Conservation (phyloP, 169 alveolate species). For the Babesia caballi region DNA sequence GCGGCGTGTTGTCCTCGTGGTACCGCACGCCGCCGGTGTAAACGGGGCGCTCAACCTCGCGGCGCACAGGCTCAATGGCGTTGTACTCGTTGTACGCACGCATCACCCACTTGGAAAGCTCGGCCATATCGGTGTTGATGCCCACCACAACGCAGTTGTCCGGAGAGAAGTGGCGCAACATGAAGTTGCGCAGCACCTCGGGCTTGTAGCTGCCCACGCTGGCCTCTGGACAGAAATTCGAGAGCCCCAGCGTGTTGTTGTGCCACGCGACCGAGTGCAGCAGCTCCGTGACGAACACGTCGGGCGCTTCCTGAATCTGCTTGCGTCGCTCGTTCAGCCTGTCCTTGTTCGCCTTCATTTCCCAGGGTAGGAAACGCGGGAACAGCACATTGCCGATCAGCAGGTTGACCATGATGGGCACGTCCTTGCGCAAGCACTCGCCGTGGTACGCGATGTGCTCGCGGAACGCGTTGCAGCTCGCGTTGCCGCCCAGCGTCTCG, state of each 20-base stretch:
- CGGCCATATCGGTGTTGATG: conserved; percentile 79
- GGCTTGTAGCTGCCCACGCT: conserved; percentile 75
- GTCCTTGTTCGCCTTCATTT: conserved; percentile 74
- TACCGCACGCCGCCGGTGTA: conserved; percentile 87
- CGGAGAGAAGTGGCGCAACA: conserved; percentile 85
- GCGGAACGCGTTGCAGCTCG: conserved; percentile 75
- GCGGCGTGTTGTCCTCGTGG: conserved; percentile 77
- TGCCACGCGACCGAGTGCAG: conserved; percentile 85
- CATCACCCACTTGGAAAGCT: conserved; percentile 80
- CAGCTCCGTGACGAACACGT: conserved; percentile 78
- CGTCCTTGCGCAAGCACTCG: conserved; percentile 78
- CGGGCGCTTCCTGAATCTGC: conserved; percentile 71
- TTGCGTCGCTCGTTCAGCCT: conserved; percentile 63
- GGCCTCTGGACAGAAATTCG: conserved; percentile 67
- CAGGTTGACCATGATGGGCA: conserved; percentile 80
- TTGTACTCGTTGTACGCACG: conserved; percentile 86
- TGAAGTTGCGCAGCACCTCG: conserved; percentile 77
- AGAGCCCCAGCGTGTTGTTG: conserved; percentile 84
- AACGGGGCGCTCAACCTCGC: conserved; percentile 57
- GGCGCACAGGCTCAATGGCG: conserved; percentile 71
- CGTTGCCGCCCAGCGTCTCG: conserved; percentile 84
- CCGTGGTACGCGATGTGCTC: conserved; percentile 78
- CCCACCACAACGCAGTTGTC: conserved; percentile 76
- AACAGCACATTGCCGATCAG: conserved; percentile 84
- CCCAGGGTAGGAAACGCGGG: conserved; percentile 85